A percentile compares a stretch with the other conserved stretches of the same genome.
phyloP scores from a whole-genome alignment of 345 rosid genomes.

The Gossypium herbaceum region DNA sequence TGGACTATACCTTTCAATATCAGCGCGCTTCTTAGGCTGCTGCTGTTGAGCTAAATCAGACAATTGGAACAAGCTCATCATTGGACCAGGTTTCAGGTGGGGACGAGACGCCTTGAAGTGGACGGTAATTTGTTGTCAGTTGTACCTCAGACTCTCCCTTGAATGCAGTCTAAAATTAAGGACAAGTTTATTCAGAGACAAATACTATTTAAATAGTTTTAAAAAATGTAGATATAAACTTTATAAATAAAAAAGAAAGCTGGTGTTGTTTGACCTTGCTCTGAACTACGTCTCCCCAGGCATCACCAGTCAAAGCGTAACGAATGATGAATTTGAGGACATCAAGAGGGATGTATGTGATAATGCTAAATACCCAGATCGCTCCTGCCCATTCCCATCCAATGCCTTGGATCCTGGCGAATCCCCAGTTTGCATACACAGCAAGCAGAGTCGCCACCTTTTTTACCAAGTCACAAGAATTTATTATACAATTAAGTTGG shows the following conservation, averaged over 20 bases:
- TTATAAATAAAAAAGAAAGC: background rate
- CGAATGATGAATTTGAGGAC: constrained; percentile 69
- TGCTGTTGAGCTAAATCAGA: constrained; percentile 64
- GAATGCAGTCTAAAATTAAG: constrained; percentile 51
- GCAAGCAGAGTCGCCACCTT: constrained; percentile 67
- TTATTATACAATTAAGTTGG: too few relatives aligned
- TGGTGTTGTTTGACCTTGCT: constrained; percentile 35
- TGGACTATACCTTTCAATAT: constrained; percentile 56
- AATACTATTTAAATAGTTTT: background rate
- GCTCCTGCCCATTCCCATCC: constrained; percentile 89
- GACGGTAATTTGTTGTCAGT: constrained; percentile 67
- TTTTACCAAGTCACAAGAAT: background rate
- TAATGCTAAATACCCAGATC: constrained; percentile 56
- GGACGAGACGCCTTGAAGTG: constrained; percentile 55
- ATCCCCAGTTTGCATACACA: constrained; percentile 63
- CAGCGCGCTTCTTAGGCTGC: constrained; percentile 71
- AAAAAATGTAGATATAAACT: background rate
- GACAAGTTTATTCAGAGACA: background rate
- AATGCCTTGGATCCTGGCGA: constrained; percentile 63
- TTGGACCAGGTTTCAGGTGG: constrained; percentile 23
- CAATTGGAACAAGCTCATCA: constrained; percentile 37
- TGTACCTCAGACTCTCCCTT: constrained; percentile 75
- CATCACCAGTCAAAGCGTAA: constrained; percentile 51
- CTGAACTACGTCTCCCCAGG: constrained; percentile 55
- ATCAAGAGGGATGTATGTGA: constrained; percentile 71